Conservation (phyloP, 176 grass and related monocot species). For the Triticum turgidum region DNA sequence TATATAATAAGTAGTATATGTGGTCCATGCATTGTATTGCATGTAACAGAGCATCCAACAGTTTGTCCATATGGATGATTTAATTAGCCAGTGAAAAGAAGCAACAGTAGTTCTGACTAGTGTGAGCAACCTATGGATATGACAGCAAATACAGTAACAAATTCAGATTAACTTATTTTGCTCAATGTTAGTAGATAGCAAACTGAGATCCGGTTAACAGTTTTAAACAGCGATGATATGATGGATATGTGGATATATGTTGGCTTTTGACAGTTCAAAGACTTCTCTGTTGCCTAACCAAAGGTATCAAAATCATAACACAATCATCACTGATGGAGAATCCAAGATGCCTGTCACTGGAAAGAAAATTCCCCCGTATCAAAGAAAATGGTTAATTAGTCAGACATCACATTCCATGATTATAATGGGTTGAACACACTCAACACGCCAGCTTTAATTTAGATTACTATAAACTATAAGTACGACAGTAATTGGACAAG, state of each 20-base stretch:
- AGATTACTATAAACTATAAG: background rate
- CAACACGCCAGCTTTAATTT: background rate
- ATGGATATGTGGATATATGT: background rate
- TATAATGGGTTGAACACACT: background rate
- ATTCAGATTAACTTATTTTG: background rate
- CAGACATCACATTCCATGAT: constrained; percentile 1
- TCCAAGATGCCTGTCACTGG: constrained; percentile 25
- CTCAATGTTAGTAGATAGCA: background rate
- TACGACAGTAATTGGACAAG: background rate
- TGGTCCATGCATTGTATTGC: background rate
- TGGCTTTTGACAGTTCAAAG: background rate
- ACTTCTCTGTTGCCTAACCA: background rate
- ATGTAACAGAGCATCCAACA: background rate
- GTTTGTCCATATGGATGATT: background rate
- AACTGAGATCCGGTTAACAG: background rate
- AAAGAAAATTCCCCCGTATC: constrained; percentile 33
- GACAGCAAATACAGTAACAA: constrained; percentile 5
- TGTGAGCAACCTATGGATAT: background rate
- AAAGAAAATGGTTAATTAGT: constrained; percentile 19
- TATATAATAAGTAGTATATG: background rate
- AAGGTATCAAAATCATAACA: constrained; percentile 21
- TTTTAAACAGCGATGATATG: background rate
- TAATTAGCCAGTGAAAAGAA: background rate
- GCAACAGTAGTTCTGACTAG: background rate
- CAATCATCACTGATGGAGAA: constrained; percentile 40